Evolutionary conservation across 2,329 filamentous ascomycete genomes (phyloP).

Genomic region (Diaporthe sp.): DNA sequence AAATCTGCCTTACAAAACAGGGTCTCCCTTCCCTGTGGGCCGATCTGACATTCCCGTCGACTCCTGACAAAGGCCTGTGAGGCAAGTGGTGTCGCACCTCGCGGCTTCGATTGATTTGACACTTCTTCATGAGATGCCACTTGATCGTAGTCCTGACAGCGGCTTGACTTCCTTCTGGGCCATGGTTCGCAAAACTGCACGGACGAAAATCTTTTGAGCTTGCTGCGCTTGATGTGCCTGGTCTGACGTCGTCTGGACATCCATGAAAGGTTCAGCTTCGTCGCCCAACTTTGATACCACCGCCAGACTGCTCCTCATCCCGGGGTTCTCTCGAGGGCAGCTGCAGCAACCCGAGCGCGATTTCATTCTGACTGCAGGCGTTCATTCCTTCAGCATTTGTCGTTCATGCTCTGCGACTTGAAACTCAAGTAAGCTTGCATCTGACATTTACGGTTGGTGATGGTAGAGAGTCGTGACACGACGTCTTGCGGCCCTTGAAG

Average conservation of each 20-base stretch:
- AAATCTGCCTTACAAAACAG: slow-evolving; percentile 1
- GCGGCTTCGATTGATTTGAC: slow-evolving; percentile 23
- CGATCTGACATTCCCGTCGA: slow-evolving; percentile 27
- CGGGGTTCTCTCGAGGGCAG: neutral
- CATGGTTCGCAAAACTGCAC: slow-evolving; percentile 10
- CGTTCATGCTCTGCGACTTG: slow-evolving; percentile 32
- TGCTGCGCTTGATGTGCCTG: slow-evolving; percentile 27
- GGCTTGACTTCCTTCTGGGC: slow-evolving; percentile 23
- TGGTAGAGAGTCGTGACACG: slow-evolving; percentile 12
- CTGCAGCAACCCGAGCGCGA: slow-evolving; percentile 1
- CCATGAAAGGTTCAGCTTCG: neutral
- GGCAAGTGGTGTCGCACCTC: slow-evolving; percentile 27
- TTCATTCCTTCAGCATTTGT: slow-evolving; percentile 22
- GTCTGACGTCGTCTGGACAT: slow-evolving; percentile 24
- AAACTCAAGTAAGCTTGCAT: slow-evolving; percentile 34
- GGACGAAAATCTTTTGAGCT: slow-evolving; percentile 15
- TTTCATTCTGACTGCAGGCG: slow-evolving; percentile 6
- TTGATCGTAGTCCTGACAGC: slow-evolving; percentile 34
- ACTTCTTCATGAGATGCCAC: slow-evolving; percentile 29
- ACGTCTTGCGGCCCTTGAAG: neutral
- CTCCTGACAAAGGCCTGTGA: slow-evolving; percentile 22
- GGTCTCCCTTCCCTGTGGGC: slow-evolving; percentile 20
- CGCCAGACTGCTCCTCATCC: slow-evolving; percentile 25
- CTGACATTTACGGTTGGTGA: slow-evolving; percentile 31
- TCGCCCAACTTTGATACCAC: slow-evolving; percentile 20